Base-by-base conservation (phyloP, 305 asterid genomes). In the Salvia sclarea region DNA sequence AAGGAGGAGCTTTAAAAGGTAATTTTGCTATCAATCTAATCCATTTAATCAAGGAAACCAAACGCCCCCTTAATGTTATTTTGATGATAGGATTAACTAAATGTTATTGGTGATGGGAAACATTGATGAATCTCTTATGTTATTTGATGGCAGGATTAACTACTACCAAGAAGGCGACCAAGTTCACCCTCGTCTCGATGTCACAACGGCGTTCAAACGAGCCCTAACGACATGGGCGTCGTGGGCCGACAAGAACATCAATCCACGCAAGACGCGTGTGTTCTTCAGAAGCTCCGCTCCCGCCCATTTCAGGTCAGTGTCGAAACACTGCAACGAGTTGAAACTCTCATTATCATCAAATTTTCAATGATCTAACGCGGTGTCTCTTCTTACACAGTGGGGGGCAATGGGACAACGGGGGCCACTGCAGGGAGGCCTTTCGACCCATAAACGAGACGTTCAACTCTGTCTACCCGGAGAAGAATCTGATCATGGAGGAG, bases 241-340 rank as follows among this genome's bases (percentile, higher is more conserved):
- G 1, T 94, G 99, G 99, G 81, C 88, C 4, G 96, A 94, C 65
- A 85, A 78, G 73, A 13, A 82, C 85, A 82, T 94, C 13, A 84
- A 81, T 68, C 93, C 92, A 43, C 80, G 25, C 65, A 84, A 73
- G 81, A 86, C 99, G 8, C 82, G 70, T 52, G 81, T 91, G 61
- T 89, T 89, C 91, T 94, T 89, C 77, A 78, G 98, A 76, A 94
- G 96, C 68, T 89, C 95, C 65, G 82, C 99, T 8, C 99, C 97
- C 41, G 85, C 99, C 44, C 99, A 94, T 86, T 94, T 89, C 98
- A 90, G 95, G 98, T 92, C 12, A 54, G 65, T 52, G 69, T 24
- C 11, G 28, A 59, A 8, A 60, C 44, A 38, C 56, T 8, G 14
- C 12, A 30, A 24, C n/a, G 50, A 41, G 7, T 57, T 35, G 8